phyloP scores from a whole-genome alignment of 2,329 filamentous ascomycete genomes.

The Pseudovirgaria hyperparasitica region DNA sequence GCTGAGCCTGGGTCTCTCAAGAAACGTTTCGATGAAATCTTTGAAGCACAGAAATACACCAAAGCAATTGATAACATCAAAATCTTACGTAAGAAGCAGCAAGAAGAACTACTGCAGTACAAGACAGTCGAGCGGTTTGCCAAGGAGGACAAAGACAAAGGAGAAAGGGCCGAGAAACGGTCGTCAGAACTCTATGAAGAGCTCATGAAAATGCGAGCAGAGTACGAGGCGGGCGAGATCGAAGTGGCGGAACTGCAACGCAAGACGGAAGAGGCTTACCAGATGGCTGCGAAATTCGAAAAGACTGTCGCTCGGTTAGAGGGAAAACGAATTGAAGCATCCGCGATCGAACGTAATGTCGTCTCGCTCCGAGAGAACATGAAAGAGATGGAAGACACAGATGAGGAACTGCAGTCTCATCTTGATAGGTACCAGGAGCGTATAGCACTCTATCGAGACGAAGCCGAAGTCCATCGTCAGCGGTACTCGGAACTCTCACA shows the following conservation, averaged over 20 bases:
- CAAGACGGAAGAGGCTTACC: constrained; percentile 45
- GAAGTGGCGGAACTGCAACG: constrained; percentile 16
- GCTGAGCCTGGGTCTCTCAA: constrained; percentile 77
- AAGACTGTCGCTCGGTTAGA: constrained; percentile 62
- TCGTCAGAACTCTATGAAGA: constrained; percentile 52
- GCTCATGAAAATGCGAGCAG: constrained; percentile 38
- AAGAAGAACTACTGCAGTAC: constrained; percentile 57
- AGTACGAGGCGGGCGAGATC: no score
- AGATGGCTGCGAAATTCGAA: constrained; percentile 60
- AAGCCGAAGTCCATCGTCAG: constrained; percentile 49
- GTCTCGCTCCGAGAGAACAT: constrained; percentile 59
- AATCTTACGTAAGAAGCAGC: constrained; percentile 68
- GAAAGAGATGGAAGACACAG: constrained; percentile 64
- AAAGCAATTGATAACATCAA: constrained; percentile 97
- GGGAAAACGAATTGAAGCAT: constrained; percentile 62
- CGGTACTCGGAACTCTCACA: constrained; percentile 53
- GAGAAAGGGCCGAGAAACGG: constrained; percentile 43
- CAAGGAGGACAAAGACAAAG: constrained; percentile 75
- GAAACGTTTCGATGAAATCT: constrained; percentile 94
- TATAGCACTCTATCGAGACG: constrained; percentile 50
- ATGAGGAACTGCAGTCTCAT: constrained; percentile 59
- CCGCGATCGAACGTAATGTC: constrained; percentile 57
- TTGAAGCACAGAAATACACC: constrained; percentile 92
- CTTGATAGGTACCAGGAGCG: constrained; percentile 68
- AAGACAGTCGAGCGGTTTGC: constrained; percentile 65